Evolutionary conservation across 139 green algal genomes (phyloP), one percentile per base, ranked within the genome.

Genomic region (Chlamydomonas eustigma): DNA sequence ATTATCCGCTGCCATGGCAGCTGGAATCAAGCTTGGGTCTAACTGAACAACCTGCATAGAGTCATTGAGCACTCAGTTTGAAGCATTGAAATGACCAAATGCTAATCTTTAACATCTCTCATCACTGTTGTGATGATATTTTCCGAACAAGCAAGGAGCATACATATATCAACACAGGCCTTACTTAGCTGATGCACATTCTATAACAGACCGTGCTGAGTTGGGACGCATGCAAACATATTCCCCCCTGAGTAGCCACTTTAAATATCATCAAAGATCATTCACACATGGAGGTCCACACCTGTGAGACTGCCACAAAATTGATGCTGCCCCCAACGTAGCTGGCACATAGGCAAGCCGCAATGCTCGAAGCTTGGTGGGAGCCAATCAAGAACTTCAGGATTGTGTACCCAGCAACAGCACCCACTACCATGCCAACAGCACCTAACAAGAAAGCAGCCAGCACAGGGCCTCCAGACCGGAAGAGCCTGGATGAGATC

Each of bases 251-350:
- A n/a, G n/a, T n/a, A n/a, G n/a, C n/a, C n/a, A n/a, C n/a, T n/a
- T n/a, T n/a, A n/a, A n/a, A n/a, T n/a, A n/a, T n/a, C n/a, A n/a
- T n/a, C n/a, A n/a, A n/a, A n/a, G n/a, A n/a, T n/a, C n/a, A n/a
- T n/a, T n/a, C n/a, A n/a, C n/a, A n/a, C n/a, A n/a, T n/a, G n/a
- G n/a, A n/a, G n/a, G n/a, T n/a, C 63, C 63, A 24, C 25, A 28
- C 82, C 75, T 81, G 35, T 1, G 86, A 81, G 1, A 91, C 84
- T 1, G 90, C 90, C 0, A 88, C 90, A 85, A 97, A 95, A 75
- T 97, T 97, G 30, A 95, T 77, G 4, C 67, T 82, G 50, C 90
- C 92, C 0, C 92, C 92, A 35, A 97, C 87, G 75, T 97, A 97
- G 52, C 65, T 88, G 35, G 91, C 90, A 51, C 87, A 91, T 50